Base-by-base conservation (phyloP, 2,329 filamentous ascomycete genomes). In the Botryotinia convoluta region DNA sequence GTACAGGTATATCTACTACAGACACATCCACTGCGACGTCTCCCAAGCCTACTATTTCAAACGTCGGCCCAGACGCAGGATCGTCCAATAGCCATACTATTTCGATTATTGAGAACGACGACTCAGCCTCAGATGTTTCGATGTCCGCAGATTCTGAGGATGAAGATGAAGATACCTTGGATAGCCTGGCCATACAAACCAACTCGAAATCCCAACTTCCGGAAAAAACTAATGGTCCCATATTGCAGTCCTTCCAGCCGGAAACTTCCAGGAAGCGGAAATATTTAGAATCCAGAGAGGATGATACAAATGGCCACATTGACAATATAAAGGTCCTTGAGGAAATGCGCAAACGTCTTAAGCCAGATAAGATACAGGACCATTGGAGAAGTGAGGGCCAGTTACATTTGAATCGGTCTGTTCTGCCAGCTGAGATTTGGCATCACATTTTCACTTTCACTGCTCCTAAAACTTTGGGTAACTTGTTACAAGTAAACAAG, bases 401-500 rank as follows among this genome's bases (percentile, higher is more conserved):
- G 54, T 74, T 78, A 54, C 74, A 44, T 51, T 70, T 75, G 65
- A 77, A 81, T 71, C 77, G 71, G 71, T 78, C 76, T 73, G 75
- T 82, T 76, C 84, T 91, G 73, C 87, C 90, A 79, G 84, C 85
- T 77, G 88, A 90, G 82, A 83, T 92, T 79, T 93, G 91, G 91
- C 91, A 93, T 79, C 86, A 87, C 79, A 85, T 93, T 78, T 92
- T 93, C 81, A 87, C 86, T 78, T 90, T 89, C 80, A 87, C 90
- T 81, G 86, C 89, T 74, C 91, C 92, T 73, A 85, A 83, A 80
- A 84, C 86, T 75, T 84, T 94, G 79, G 90, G 90, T 79, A 86
- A 84, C 82, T 85, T 93, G 84, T 85, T 93, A 82, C 83, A 84
- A 81, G 87, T 91, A 85, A 93, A 90, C 85, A 91, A 86, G 83